These are phyloP conservation scores for Zygosaccharomyces pseudobailii DNA, from an alignment of 1,139 yeast genomes.

Conservation along the genomic window DNA sequence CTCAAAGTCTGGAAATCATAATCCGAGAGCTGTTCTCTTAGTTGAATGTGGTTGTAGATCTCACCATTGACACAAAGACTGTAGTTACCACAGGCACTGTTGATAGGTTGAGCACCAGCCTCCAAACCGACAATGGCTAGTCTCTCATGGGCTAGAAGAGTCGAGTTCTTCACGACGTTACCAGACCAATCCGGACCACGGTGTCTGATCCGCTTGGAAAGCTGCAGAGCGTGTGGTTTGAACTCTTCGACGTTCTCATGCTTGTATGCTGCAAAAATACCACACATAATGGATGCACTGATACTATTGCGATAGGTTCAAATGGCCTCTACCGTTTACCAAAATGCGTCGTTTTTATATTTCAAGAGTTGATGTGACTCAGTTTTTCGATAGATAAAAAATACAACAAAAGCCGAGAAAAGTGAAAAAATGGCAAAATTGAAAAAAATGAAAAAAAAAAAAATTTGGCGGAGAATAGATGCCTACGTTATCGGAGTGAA, in stretches of 20 bases:
- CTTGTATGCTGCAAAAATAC: constrained; percentile 88
- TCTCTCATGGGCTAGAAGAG: constrained; percentile 89
- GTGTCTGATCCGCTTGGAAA: constrained; percentile 90
- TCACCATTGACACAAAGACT: constrained; percentile 92
- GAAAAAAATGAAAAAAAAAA: neutral
- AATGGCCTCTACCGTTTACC: neutral
- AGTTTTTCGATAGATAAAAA: neutral
- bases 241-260: constrained; percentile 75
- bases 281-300: constrained; percentile 65
- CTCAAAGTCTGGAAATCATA: constrained; percentile 81
- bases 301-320: neutral
- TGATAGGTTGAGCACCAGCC: constrained; percentile 96
- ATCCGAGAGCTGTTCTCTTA: constrained; percentile 68
- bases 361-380: neutral
- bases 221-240: constrained; percentile 82
- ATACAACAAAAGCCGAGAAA: neutral
- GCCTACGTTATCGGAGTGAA: neutral
- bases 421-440: neutral
- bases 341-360: neutral
- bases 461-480: neutral
- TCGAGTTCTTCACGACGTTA: constrained; percentile 68
- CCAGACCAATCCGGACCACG: constrained; percentile 99
- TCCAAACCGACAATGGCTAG: constrained; percentile 93
- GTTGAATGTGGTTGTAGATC: constrained; percentile 89
- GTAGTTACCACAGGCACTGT: constrained; percentile 68